phyloP scores from a whole-genome alignment of 306 rosid species.

The Parietaria judaica region DNA sequence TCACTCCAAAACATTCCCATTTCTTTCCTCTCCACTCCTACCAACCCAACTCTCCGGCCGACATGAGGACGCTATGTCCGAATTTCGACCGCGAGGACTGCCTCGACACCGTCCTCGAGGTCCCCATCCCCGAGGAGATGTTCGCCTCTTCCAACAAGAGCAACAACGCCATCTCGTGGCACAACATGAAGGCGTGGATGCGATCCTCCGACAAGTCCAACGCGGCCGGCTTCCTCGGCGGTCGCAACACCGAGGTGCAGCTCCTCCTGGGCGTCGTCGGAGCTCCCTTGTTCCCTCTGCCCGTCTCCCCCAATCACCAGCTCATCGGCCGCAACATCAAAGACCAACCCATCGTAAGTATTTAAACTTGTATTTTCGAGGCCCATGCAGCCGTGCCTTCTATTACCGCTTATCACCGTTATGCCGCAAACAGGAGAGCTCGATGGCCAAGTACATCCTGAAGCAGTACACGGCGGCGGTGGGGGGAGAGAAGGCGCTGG shows the following conservation, averaged over 20 bases:
- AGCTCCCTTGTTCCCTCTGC: constrained; percentile 79
- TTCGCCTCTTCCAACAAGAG: constrained; percentile 33
- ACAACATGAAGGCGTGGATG: constrained; percentile 74
- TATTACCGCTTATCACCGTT: background rate
- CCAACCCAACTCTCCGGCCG: background rate
- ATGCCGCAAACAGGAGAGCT: constrained; percentile 41
- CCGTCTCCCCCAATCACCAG: constrained; percentile 40
- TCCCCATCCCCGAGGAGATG: constrained; percentile 87
- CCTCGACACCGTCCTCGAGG: constrained; percentile 93
- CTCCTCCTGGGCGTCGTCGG: constrained; percentile 80
- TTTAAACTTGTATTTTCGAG: background rate
- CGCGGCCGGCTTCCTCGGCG: constrained; percentile 43
- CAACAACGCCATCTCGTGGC: constrained; percentile 49
- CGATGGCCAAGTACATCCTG: constrained; percentile 82
- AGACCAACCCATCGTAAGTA: constrained; percentile 71
- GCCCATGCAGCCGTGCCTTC: background rate
- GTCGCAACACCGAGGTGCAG: constrained; percentile 64
- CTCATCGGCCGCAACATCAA: constrained; percentile 51
- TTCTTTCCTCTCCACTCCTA: constrained; percentile 5
- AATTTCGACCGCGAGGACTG: constrained; percentile 84
- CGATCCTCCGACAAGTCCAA: constrained; percentile 45
- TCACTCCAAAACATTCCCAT: constrained; percentile 3
- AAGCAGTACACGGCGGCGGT: constrained; percentile 85
- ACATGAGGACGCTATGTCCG: constrained; percentile 86
- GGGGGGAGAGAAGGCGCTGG: constrained; percentile 72